A percentile compares a stretch with the other conserved stretches of the same genome.
Evolutionary conservation across 1,284 basidiomycete genomes (phyloP).

Genomic region (Sanghuangporus sanghuang): DNA sequence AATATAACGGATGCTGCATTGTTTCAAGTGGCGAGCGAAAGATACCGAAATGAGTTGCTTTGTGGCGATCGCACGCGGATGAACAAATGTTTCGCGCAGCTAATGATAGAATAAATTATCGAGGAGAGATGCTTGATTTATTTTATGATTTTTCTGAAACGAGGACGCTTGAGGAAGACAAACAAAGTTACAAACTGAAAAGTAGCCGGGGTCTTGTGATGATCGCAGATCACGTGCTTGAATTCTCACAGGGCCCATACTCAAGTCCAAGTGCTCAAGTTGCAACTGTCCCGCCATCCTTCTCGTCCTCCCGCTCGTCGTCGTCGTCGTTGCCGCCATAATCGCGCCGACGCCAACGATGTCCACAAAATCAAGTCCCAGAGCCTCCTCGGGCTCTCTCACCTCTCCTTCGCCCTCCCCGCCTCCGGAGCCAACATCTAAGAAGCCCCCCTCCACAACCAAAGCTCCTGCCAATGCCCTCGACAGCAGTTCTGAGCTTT

Average conservation of each 20-base stretch:
- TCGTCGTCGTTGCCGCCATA: constrained; percentile 7
- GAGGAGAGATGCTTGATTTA: not conserved
- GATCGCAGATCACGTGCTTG: not conserved
- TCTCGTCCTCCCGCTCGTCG: not conserved
- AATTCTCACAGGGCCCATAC: not conserved
- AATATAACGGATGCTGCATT: not conserved
- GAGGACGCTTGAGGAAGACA: not conserved
- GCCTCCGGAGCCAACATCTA: constrained; percentile 25
- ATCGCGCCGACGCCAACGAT: constrained; percentile 24
- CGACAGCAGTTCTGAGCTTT: constrained; percentile 69
- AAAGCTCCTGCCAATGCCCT: constrained; percentile 26
- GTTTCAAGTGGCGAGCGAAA: not conserved
- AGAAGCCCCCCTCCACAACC: constrained; percentile 19
- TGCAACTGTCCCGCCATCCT: not conserved
- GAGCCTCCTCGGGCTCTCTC: constrained; percentile 56
- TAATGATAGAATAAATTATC: not conserved
- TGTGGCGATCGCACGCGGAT: not conserved
- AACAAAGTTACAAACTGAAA: not conserved
- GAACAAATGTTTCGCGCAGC: not conserved
- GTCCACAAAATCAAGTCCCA: constrained; percentile 46
- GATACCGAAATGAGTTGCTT: not conserved
- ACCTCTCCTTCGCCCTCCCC: constrained; percentile 53
- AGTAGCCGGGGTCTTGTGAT: not conserved
- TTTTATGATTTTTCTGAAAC: not conserved
- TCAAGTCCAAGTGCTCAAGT: not conserved